Evolutionary conservation across 2,329 filamentous ascomycete species (phyloP), one percentile per base, ranked within the genome.

Genomic region (Trichothecium sympodiale): DNA sequence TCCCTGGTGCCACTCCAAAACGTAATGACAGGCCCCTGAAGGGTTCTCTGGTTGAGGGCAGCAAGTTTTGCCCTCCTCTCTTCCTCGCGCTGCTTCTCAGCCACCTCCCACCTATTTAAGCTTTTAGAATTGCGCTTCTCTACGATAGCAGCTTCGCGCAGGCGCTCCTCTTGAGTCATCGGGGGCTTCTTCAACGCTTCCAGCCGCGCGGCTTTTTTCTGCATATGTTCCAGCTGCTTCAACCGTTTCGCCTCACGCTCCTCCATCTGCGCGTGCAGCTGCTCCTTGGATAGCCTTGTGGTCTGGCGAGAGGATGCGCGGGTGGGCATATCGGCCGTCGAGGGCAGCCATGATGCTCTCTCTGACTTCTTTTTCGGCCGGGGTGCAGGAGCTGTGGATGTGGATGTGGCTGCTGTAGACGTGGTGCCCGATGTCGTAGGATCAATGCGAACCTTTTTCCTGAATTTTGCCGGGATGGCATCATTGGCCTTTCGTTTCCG

Each of bases 1-100:
- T 84, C 76, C 25, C 83, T 83, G 43, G 85, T 74, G n/a, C 89
- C 91, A 56, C 88, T 96, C 81, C 88, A 95, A 56, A 83, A 89
- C 3, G 84, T 85, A 29, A 95, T 79, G 9, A 95, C 85, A 0
- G 91, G 86, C 0, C 91, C 91, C 36, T 89, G 80, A 8, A 96
- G 70, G 34, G 83, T 85, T 33, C 88, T 77, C 54, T 87, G 85
- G 49, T 94, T 83, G 46, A 96, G 65, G 12, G 89, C 91, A 28
- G 89, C 87, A 33, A 96, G 67, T 59, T 83, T 89, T 29, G 79
- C 82, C 43, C 77, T 74, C 41, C 89, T 74, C 51, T 94, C 83
- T 48, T 89, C 85, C 45, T 88, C 83, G 39, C 89, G 77, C 54
- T 82, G 78, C 59, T 86, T 87, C 61, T 98, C 91, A 6, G 86